Evolutionary conservation across 495 filamentous ascomycete species (phyloP), one percentile per base, ranked within the genome.

Genomic region (Penicillium parvum): DNA sequence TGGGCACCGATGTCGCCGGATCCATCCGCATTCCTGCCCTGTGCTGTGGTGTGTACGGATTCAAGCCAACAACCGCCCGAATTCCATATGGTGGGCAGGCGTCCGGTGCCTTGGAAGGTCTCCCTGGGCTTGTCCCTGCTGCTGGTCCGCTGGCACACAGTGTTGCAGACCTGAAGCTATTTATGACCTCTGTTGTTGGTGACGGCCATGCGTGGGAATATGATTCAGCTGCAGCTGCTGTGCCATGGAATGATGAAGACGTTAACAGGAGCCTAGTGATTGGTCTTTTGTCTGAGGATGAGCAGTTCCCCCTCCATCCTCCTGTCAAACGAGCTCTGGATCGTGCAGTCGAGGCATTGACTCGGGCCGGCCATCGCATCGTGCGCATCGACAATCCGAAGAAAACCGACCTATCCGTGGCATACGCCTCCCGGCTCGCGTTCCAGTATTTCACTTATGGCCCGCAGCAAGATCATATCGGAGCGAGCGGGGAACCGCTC

Each of bases 1-100:
- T 85, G 20, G 81, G 79, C 0, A 77, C 75, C 4, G 82, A 85
- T 46, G 76, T 84, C 43, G 82, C 58, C 10, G 80, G 79, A 3
- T 81, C 75, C 2, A 79, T 84, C 38, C 64, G 80, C 1, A 66
- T 64, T 11, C 84, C 84, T 3, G 79, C 84, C 1, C 72, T 76
- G 7, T 77, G 74, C 53, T 75, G 77, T 37, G 81, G 77, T 4
- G 36, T 86, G 0, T 85, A 75, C 53, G 82, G 81, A 0, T 68
- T 83, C 45, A 76, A 77, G 40, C 82, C 83, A 1, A 84, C 77
- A 0, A 55, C 55, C 9, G 57, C 53, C 19, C 67, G 81, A 10
- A 54, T 85, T 1, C 82, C 83, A 4, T 60, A 50, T 20, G 47
- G 57, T 3, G 59, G 57, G n/a, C 57, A 51, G 20, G 38, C 47